phyloP scores from a whole-genome alignment of 345 rosid species.

The Hirschfeldia incana region DNA sequence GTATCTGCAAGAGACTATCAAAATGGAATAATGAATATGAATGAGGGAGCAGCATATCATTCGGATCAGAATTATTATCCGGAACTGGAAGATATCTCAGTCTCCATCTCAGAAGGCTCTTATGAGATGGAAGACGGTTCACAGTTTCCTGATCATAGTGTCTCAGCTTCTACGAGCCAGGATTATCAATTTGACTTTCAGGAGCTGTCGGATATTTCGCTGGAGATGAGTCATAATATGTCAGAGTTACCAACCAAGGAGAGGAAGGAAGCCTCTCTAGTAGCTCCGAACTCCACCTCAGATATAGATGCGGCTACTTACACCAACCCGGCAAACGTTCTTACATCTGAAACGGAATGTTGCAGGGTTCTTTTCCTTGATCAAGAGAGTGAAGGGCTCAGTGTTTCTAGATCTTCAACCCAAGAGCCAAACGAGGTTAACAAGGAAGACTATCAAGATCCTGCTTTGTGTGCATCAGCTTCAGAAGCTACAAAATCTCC shows the following conservation, averaged over 20 bases:
- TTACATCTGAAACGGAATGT: conserved; percentile 81
- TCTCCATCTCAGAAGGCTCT: conserved; percentile 63
- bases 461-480: conserved; percentile 44
- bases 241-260: conserved; percentile 48
- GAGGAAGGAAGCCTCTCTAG: conserved; percentile 44
- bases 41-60: conserved; percentile 61
- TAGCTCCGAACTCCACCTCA: conserved; percentile 46
- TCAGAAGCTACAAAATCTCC: conserved; percentile 47
- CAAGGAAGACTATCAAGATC: conserved; percentile 42
- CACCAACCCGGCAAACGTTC: conserved; percentile 47
- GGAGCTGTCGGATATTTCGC: conserved; percentile 48
- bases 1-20: conserved; percentile 57
- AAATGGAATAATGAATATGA: conserved; percentile 45
- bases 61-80: conserved; percentile 59
- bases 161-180: conserved; percentile 43
- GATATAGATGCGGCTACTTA: conserved; percentile 42
- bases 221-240: conserved; percentile 54
- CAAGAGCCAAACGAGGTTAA: conserved; percentile 42
- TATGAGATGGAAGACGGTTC: conserved; percentile 64
- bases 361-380: conserved; percentile 78
- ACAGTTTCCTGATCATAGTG: conserved; percentile 48
- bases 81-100: conserved; percentile 52
- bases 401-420: conserved; percentile 47
- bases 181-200: conserved; percentile 58
- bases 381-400: conserved; percentile 47